Percentiles rank a stretch among this genome's conserved stretches.
These are phyloP conservation scores for Diospyros kaki DNA, from an alignment of 148 eudicot species.

Conservation along the genomic window DNA sequence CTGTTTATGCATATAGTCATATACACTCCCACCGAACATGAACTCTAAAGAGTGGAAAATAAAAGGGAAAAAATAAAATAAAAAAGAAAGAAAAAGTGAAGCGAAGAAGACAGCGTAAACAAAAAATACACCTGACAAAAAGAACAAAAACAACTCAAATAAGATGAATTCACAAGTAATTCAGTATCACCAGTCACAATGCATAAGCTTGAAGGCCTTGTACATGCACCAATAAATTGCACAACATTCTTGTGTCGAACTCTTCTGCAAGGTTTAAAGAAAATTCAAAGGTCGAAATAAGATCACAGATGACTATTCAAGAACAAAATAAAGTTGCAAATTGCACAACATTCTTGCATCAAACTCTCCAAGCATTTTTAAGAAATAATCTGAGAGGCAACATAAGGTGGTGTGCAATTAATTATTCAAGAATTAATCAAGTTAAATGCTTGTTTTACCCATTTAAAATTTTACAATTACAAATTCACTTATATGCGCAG, in stretches of 20 bases:
- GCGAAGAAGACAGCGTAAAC: not conserved
- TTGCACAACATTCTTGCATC: slow-evolving; percentile 80
- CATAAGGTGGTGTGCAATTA: not conserved
- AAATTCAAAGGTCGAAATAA: not conserved
- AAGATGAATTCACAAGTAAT: not conserved
- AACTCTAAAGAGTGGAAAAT: slow-evolving; percentile 43
- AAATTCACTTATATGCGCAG: not conserved
- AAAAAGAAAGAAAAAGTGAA: not conserved
- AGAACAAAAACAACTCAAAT: slow-evolving; percentile 4
- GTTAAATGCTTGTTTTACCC: slow-evolving; percentile 1
- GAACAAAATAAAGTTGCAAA: slow-evolving; percentile 14
- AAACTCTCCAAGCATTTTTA: slow-evolving; percentile 35
- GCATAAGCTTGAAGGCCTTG: slow-evolving; percentile 58
- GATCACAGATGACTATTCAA: no score
- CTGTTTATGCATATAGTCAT: slow-evolving; percentile 69
- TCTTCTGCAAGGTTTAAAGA: slow-evolving; percentile 45
- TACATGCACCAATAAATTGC: slow-evolving; percentile 82
- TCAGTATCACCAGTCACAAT: slow-evolving; percentile 70
- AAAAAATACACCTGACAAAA: no score
- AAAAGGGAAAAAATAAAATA: not conserved
- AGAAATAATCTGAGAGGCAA: no score
- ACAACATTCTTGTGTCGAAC: slow-evolving; percentile 81
- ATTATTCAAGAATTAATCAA: not conserved
- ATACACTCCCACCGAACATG: slow-evolving; percentile 76
- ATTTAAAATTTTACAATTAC: not conserved